These are phyloP conservation scores for Ilex paraguariensis DNA, from an alignment of 305 asterid species.

Conservation along the genomic window DNA sequence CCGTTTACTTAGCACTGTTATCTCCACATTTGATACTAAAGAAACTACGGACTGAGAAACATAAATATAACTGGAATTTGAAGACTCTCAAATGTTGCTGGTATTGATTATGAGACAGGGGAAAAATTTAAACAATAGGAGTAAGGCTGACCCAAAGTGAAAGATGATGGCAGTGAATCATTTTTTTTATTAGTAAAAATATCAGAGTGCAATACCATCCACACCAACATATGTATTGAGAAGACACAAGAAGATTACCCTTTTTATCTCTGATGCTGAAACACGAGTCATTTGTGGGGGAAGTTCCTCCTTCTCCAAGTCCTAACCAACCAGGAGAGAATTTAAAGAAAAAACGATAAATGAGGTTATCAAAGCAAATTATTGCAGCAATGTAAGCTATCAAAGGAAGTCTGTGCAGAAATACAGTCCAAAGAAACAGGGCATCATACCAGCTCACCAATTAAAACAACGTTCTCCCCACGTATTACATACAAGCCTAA, in stretches of 20 bases:
- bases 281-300: slow-evolving; percentile 86
- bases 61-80: neutral
- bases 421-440: slow-evolving; percentile 4
- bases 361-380: neutral
- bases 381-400: slow-evolving; percentile 6
- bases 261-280: slow-evolving; percentile 68
- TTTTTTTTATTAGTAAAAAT: neutral
- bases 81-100: neutral
- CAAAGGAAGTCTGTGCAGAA: neutral
- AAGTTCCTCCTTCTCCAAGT: slow-evolving; percentile 77
- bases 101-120: neutral
- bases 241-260: slow-evolving; percentile 29
- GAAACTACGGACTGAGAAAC: too few species aligned
- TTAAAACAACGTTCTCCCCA: slow-evolving; percentile 84
- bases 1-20: too few species aligned
- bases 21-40: too few species aligned
- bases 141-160: neutral
- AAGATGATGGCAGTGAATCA: neutral
- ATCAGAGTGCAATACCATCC: neutral
- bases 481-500: slow-evolving; percentile 82
- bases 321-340: slow-evolving; percentile 34
- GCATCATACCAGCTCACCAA: slow-evolving; percentile 82
- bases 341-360: neutral
- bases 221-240: neutral
- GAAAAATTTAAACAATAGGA: neutral